Percentiles rank a stretch among this genome's conserved stretches.
Conservation (phyloP, 441 rosid genomes). For the Gossypium davidsonii region DNA sequence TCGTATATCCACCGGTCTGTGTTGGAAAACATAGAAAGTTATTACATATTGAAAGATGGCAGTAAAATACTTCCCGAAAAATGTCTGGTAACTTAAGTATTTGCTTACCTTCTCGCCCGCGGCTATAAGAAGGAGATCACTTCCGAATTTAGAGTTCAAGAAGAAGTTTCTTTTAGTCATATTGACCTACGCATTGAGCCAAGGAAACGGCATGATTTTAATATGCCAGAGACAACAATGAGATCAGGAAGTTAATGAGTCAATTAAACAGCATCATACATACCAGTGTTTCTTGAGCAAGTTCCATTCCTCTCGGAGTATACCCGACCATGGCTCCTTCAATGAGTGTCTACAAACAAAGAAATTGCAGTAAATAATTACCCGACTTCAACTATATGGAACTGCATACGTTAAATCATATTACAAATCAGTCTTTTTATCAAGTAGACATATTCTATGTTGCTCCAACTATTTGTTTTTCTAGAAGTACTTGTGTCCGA, state of each 20-base stretch:
- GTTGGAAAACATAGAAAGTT: background rate
- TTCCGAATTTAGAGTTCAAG: constrained; percentile 56
- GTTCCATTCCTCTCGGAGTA: constrained; percentile 79
- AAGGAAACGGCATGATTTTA: constrained; percentile 10
- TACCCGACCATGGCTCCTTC: constrained; percentile 89
- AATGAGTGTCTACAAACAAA: constrained; percentile 51
- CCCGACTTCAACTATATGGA: background rate
- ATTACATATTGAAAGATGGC: background rate
- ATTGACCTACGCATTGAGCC: constrained; percentile 36
- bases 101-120: constrained; percentile 79
- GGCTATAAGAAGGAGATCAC: constrained; percentile 68
- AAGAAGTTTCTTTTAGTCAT: constrained; percentile 52
- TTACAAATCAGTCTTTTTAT: background rate
- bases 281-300: constrained; percentile 87
- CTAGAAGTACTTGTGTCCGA: background rate
- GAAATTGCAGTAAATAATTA: constrained; percentile 9
- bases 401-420: background rate
- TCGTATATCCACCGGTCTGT: constrained; percentile 81
- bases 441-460: background rate
- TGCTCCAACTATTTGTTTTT: background rate
- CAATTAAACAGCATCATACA: constrained; percentile 5
- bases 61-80: background rate
- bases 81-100: background rate
- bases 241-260: background rate
- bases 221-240: background rate